Evolutionary conservation across 768 basidiomycete species (phyloP).

Genomic region (Pholiota conissans): DNA sequence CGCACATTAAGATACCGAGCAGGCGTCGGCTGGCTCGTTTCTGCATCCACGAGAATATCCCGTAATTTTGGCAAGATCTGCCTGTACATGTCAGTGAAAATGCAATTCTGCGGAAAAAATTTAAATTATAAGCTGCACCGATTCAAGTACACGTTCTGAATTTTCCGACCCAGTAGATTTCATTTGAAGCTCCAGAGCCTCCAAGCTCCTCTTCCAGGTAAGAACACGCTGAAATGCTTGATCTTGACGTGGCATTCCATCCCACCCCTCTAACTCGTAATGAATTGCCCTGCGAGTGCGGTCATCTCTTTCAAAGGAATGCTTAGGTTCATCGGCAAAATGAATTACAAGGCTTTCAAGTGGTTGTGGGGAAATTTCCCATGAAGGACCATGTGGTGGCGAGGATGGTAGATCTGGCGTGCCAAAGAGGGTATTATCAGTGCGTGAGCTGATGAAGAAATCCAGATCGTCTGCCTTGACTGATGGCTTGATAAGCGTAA

Average conservation of each 20-base stretch:
- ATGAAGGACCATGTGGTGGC: not conserved
- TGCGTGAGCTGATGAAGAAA: not conserved
- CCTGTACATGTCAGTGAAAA: no score
- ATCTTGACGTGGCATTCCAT: not conserved
- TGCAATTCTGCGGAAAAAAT: no score
- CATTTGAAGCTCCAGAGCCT: not conserved
- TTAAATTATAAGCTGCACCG: no score
- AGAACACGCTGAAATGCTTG: not conserved
- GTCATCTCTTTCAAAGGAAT: not conserved
- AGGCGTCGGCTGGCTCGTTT: not conserved
- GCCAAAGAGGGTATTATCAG: not conserved
- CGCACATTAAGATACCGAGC: not conserved
- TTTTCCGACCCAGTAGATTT: no score
- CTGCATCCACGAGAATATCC: not conserved
- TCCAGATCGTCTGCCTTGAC: not conserved
- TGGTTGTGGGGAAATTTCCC: not conserved
- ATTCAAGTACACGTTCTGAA: no score
- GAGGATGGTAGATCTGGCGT: not conserved
- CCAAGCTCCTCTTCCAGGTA: not conserved
- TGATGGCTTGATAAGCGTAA: not conserved
- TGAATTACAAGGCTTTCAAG: not conserved
- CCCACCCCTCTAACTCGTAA: not conserved
- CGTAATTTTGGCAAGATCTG: not conserved
- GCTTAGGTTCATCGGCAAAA: not conserved
- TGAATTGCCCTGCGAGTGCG: not conserved